phyloP scores from a whole-genome alignment of 805 yeast genomes.

The Kluyveromyces siamensis region DNA sequence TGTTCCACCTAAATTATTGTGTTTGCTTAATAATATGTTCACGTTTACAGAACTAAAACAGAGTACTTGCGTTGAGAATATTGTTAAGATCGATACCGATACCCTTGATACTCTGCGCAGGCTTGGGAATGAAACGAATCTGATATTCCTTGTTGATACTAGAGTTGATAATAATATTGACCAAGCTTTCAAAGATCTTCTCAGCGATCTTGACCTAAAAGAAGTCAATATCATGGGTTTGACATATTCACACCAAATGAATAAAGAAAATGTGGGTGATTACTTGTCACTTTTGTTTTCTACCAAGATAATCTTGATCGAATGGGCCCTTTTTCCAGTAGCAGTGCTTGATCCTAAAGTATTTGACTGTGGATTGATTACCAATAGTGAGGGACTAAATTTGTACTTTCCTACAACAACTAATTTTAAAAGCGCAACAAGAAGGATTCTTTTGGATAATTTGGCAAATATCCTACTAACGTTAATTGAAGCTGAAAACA shows the following conservation, averaged over 20 bases:
- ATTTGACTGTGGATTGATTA: slow-evolving; percentile 14
- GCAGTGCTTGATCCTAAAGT: slow-evolving; percentile 22
- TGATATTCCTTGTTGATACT: slow-evolving; percentile 22
- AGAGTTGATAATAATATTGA: slow-evolving; percentile 15
- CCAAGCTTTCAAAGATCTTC: slow-evolving; percentile 4
- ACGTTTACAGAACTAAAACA: slow-evolving; percentile 22
- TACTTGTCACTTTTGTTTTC: neutral
- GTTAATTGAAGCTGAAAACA: slow-evolving; percentile 14
- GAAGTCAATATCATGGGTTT: slow-evolving; percentile 7
- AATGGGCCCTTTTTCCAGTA: slow-evolving; percentile 20
- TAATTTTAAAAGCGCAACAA: slow-evolving; percentile 19
- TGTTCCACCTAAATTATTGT: slow-evolving; percentile 16
- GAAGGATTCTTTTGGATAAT: slow-evolving; percentile 20
- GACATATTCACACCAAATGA: slow-evolving; percentile 1
- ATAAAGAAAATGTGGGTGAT: neutral
- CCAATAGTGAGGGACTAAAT: slow-evolving; percentile 18
- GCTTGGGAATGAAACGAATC: slow-evolving; percentile 8
- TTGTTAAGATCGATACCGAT: slow-evolving; percentile 18
- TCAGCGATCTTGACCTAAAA: slow-evolving; percentile 1
- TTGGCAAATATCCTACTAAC: slow-evolving; percentile 18
- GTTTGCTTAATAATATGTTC: slow-evolving; percentile 15
- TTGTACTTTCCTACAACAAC: slow-evolving; percentile 16
- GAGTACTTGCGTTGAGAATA: slow-evolving; percentile 19
- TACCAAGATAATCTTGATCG: slow-evolving; percentile 6
- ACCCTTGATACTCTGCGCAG: slow-evolving; percentile 9